phyloP scores from a whole-genome alignment of 73 alveolate species.

The Paramecium octaurelia region DNA sequence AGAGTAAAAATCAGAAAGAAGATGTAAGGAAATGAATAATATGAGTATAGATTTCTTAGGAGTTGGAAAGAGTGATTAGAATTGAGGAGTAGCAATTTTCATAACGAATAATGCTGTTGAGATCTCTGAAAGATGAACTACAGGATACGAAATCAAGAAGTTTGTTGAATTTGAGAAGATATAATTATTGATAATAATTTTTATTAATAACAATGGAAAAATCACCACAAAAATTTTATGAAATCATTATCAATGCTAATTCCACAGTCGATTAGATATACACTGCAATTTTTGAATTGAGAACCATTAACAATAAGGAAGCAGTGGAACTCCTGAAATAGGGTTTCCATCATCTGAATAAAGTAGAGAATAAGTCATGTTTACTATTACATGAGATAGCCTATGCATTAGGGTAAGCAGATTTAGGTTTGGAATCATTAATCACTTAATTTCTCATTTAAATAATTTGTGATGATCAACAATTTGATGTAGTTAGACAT shows the following conservation, averaged over 20 bases:
- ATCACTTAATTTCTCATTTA: neutral
- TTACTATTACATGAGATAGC: slow-evolving; percentile 40
- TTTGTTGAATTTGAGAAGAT: neutral
- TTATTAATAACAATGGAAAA: neutral
- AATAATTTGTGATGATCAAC: neutral
- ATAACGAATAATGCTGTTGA: neutral
- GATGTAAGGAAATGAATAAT: neutral
- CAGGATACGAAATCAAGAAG: neutral
- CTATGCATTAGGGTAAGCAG: slow-evolving; percentile 37
- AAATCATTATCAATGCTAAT: neutral
- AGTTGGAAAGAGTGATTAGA: neutral
- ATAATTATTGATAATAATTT: neutral
- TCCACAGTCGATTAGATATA: neutral
- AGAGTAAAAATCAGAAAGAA: neutral
- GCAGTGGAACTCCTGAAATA: neutral
- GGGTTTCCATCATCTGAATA: neutral
- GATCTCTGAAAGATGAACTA: neutral
- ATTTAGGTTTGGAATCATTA: neutral
- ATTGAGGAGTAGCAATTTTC: neutral
- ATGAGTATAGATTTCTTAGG: neutral
- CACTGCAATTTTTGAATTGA: neutral
- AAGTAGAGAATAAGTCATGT: neutral
- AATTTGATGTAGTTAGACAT: neutral
- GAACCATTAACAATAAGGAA: neutral
- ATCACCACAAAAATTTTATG: neutral